Evolutionary conservation across 23 red algal species (phyloP), one percentile per base, ranked within the genome.

Genomic region (Cyanidiococcus yangmingshanensis): DNA sequence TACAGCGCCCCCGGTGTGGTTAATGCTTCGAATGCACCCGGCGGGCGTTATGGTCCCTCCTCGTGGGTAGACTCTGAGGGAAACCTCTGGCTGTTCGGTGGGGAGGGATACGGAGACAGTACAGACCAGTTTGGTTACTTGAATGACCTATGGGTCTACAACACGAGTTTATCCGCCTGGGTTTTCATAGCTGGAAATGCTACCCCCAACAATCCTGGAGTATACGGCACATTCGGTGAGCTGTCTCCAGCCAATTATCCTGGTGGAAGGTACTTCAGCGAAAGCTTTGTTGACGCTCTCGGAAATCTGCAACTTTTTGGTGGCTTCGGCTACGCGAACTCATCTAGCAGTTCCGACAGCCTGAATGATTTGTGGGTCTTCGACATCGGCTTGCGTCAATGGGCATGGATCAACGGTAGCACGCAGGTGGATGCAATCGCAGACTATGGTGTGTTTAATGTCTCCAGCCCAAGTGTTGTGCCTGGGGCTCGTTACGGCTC

Each of bases 391-490:
- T 16, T n/a, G 16, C 16, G 50, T 15, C 50, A 16, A n/a, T 57
- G 50, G 50, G 50, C 50, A 57, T 57, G 50, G 50, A 15, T 57
- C 16, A 57, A n/a, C n/a, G 50, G 50, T 15, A 57, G 50, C 50
- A 57, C 15, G 15, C 16, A 15, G 50, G n/a, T n/a, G 16, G n/a
- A 57, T n/a, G 16, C 15, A n/a, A 15, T n/a, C 15, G 50, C 16
- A 15, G n/a, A 16, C 50, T 57, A 57, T n/a, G 50, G 50, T n/a
- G 50, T 57, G n/a, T 57, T 57, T n/a, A 57, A 57, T 57, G n/a
- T n/a, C n/a, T n/a, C n/a, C n/a, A n/a, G n/a, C n/a, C 16, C 50
- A n/a, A 57, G 16, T n/a, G n/a, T n/a, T n/a, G 50, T 57, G 50
- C 50, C 50, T 15, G 50, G 50, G 16, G 50, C 50, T 57, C 50